These are phyloP conservation scores for Eucalyptus sp. DNA, from an alignment of 345 rosid species.

Conservation along the genomic window DNA sequence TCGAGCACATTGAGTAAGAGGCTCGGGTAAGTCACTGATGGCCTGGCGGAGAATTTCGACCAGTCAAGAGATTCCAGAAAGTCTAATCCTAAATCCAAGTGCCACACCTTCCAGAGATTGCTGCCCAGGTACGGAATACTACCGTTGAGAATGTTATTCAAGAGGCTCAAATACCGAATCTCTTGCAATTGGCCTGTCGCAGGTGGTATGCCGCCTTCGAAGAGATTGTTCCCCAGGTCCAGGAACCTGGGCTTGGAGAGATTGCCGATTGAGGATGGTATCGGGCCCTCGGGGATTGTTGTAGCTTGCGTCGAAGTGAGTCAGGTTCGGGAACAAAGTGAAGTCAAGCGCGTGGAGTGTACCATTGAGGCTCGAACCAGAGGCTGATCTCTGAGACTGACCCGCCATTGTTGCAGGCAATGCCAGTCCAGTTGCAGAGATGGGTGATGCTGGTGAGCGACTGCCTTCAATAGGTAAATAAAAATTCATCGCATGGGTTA, in stretches of 20 bases:
- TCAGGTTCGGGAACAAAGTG: conserved; percentile 31
- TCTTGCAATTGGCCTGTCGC: not conserved
- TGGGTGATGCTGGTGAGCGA: conserved; percentile 22
- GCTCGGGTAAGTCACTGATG: conserved; percentile 31
- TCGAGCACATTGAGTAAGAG: conserved; percentile 11
- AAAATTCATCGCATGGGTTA: too few species aligned
- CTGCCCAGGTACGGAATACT: conserved; percentile 25
- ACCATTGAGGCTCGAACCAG: conserved; percentile 15
- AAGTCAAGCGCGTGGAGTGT: conserved; percentile 31
- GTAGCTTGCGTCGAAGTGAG: conserved; percentile 33
- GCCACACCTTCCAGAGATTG: conserved; percentile 28
- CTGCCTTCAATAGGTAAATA: too few species aligned
- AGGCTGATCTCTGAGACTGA: conserved; percentile 24
- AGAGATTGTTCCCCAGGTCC: not conserved
- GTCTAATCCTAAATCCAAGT: conserved; percentile 47
- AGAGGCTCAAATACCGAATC: too few species aligned
- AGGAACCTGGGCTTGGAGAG: not conserved
- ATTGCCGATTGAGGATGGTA: not conserved
- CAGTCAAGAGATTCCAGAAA: conserved; percentile 31
- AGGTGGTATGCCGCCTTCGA: not conserved
- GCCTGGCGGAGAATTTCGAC: conserved; percentile 35
- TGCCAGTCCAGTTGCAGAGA: conserved; percentile 54
- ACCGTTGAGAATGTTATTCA: too few species aligned
- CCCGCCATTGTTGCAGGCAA: conserved; percentile 7
- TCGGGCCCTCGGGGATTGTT: conserved; percentile 24